These are phyloP conservation scores for Thielaviopsis ethacetica DNA, from an alignment of 2,329 filamentous ascomycete species.

Conservation along the genomic window DNA sequence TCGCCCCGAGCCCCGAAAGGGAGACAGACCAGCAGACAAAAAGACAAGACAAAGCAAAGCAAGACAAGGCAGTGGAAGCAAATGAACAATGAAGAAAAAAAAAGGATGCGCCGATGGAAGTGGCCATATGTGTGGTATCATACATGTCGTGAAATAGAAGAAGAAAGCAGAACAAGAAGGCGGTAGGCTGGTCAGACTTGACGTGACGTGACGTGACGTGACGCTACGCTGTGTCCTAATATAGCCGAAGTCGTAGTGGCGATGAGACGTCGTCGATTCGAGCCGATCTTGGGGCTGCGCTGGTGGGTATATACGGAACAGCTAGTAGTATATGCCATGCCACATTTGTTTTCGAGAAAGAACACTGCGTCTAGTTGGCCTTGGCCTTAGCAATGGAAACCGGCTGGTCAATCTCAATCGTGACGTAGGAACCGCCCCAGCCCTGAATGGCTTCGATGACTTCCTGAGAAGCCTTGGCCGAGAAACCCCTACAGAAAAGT, in stretches of 20 bases:
- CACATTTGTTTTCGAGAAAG: not conserved
- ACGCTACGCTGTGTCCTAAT: not conserved
- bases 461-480: constrained; percentile 54
- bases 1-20: not conserved
- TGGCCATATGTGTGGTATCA: not conserved
- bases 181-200: not conserved
- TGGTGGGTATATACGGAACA: not conserved
- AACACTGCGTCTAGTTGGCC: constrained; percentile 14
- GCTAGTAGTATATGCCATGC: not conserved
- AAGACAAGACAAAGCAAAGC: not conserved
- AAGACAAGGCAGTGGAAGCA: not conserved
- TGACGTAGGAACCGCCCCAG: constrained; percentile 32
- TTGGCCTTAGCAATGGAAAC: constrained; percentile 29
- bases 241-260: not conserved
- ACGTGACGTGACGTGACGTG: too few species aligned
- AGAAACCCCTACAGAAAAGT: constrained; percentile 46
- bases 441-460: constrained; percentile 51
- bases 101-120: not conserved
- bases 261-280: not conserved
- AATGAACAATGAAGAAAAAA: not conserved
- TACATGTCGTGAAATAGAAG: not conserved
- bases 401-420: constrained; percentile 62
- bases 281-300: not conserved
- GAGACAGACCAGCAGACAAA: not conserved
- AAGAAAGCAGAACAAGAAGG: not conserved